Evolutionary conservation across 495 filamentous ascomycete genomes (phyloP).

Genomic region (Durotheca rogersii): DNA sequence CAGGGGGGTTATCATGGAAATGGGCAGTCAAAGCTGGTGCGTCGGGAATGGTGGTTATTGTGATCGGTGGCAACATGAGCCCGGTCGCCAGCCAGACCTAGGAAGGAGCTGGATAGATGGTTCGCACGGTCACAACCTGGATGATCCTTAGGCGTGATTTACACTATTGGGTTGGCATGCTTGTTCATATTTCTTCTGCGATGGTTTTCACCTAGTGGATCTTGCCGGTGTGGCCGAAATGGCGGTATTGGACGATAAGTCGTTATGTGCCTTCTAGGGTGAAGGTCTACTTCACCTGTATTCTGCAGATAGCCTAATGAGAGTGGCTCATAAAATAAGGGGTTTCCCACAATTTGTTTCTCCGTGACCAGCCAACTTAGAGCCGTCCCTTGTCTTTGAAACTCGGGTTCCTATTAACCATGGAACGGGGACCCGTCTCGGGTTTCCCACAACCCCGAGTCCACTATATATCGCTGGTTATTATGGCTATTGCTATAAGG

Average conservation of each 20-base stretch:
- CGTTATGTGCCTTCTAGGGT: slow-evolving; percentile 1
- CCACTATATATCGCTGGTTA: too few species aligned
- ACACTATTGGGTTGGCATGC: not conserved
- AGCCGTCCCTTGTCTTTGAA: too few species aligned
- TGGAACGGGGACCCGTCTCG: too few species aligned
- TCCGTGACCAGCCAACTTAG: too few species aligned
- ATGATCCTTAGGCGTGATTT: slow-evolving; percentile 1
- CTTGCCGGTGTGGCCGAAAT: not conserved
- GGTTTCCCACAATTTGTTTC: not conserved
- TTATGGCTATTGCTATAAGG: too few species aligned
- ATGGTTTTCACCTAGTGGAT: slow-evolving; percentile 3
- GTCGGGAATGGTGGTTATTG: not conserved
- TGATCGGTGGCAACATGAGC: not conserved
- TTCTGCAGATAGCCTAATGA: slow-evolving; percentile 15
- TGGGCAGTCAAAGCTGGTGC: not conserved
- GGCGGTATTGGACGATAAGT: slow-evolving; percentile 3
- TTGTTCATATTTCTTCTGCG: slow-evolving; percentile 2
- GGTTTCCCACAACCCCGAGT: too few species aligned
- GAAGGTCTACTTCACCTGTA: slow-evolving; percentile 8
- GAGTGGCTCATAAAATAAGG: slow-evolving; percentile 8
- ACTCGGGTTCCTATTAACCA: too few species aligned
- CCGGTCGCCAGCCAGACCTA: not conserved
- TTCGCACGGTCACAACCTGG: not conserved
- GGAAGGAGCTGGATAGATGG: not conserved
- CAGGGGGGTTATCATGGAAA: not conserved